Percentiles rank a stretch among this genome's conserved stretches.
These are phyloP conservation scores for Pythium phragmitis DNA, from an alignment of 352 stramenopile species.

Conservation along the genomic window DNA sequence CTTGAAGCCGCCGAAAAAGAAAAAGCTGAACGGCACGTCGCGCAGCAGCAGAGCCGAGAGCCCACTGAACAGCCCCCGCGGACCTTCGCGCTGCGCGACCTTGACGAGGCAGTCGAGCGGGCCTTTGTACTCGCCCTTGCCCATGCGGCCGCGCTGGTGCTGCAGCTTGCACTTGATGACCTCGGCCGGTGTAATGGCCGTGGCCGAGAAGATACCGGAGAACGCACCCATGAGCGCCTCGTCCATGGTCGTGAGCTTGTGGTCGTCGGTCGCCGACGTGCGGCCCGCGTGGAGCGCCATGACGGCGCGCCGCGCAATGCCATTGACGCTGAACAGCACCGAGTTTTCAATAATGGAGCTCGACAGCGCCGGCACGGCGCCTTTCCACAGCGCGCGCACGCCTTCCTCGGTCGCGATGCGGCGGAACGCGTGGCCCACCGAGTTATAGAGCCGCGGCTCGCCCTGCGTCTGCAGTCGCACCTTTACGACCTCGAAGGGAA, in stretches of 20 bases:
- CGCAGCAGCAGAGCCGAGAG: constrained; percentile 81
- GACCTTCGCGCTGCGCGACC: constrained; percentile 58
- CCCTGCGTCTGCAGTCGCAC: constrained; percentile 82
- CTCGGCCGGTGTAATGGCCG: constrained; percentile 83
- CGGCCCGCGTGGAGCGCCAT: constrained; percentile 50
- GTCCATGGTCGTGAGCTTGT: constrained; percentile 75
- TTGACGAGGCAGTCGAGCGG: constrained; percentile 68
- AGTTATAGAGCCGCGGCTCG: constrained; percentile 53
- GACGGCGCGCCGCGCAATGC: constrained; percentile 67
- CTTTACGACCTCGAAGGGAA: constrained; percentile 90
- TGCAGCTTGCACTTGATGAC: constrained; percentile 88
- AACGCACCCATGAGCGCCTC: constrained; percentile 82
- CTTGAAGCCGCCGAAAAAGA: constrained; percentile 88
- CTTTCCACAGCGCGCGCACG: constrained; percentile 80
- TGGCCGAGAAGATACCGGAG: constrained; percentile 82
- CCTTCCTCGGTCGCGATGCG: constrained; percentile 77
- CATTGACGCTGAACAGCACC: constrained; percentile 88
- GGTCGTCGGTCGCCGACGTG: constrained; percentile 35
- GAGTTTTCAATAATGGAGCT: constrained; percentile 90
- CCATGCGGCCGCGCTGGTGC: constrained; percentile 65
- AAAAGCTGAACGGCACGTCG: constrained; percentile 90
- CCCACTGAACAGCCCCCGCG: constrained; percentile 71
- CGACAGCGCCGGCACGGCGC: constrained; percentile 80
- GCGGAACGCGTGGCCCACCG: constrained; percentile 63
- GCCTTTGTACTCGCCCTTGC: constrained; percentile 64